Percentiles rank a stretch among this genome's conserved stretches.
These are phyloP conservation scores for Tylopilus subfusipes DNA, from an alignment of 768 basidiomycete genomes.

Conservation along the genomic window DNA sequence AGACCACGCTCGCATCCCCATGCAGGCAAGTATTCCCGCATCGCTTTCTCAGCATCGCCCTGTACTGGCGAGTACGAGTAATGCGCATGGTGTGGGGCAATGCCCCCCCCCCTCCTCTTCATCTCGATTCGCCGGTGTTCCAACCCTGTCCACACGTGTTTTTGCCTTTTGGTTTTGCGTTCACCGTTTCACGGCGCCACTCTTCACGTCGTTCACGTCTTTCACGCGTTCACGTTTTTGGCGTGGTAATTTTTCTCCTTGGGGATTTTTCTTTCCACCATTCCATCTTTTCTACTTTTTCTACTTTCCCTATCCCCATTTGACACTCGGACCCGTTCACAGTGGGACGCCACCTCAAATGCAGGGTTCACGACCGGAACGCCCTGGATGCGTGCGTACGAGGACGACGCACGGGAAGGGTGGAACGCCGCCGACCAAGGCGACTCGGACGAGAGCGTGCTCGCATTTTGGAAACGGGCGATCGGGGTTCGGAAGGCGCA, in stretches of 20 bases:
- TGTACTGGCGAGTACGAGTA: background rate
- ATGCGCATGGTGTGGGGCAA: background rate
- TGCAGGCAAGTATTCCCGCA: conserved; percentile 49
- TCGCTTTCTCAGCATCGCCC: background rate
- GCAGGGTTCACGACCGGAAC: conserved; percentile 63
- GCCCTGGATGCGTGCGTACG: conserved; percentile 76
- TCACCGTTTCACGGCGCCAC: background rate
- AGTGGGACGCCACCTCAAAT: conserved; percentile 57
- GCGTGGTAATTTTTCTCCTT: background rate
- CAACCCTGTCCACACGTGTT: background rate
- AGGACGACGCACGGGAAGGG: conserved; percentile 46
- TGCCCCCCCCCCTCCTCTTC: background rate
- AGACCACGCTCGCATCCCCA: conserved; percentile 67
- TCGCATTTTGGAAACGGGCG: conserved; percentile 58
- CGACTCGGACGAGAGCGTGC: conserved; percentile 41
- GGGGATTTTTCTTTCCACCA: background rate
- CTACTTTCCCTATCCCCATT: background rate
- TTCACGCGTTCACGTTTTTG: background rate
- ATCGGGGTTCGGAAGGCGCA: conserved; percentile 51
- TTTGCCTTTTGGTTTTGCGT: background rate
- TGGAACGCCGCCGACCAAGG: conserved; percentile 47
- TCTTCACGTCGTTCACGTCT: background rate
- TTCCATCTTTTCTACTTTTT: background rate
- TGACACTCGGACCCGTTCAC: background rate
- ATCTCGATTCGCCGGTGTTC: background rate